These are phyloP conservation scores for Jaltomata sinuosa DNA, from an alignment of 257 asterid species.

Conservation along the genomic window DNA sequence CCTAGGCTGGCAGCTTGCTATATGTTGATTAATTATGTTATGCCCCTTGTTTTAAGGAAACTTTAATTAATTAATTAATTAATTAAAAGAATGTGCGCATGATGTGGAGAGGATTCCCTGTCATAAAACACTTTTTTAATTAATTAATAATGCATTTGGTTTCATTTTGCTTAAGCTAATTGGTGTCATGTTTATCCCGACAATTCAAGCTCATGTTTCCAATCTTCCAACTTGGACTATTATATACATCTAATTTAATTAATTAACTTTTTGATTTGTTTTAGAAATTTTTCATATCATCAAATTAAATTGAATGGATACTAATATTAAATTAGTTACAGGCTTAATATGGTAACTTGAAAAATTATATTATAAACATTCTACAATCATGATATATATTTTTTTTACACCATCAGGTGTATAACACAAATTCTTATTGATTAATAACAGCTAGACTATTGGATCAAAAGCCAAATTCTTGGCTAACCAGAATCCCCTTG, in stretches of 20 bases:
- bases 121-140: no score
- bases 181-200: constrained; percentile 44
- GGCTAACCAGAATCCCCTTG: constrained; percentile 22
- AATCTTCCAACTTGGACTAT: constrained; percentile 36
- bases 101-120: constrained; percentile 24
- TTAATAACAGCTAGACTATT: constrained; percentile 29
- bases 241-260: neutral
- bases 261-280: neutral
- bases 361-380: neutral
- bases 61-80: neutral
- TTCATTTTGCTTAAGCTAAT: constrained; percentile 21
- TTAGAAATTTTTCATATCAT: neutral
- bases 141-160: constrained; percentile 1
- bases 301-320: neutral
- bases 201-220: constrained; percentile 40
- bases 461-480: constrained; percentile 3
- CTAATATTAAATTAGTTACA: neutral
- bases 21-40: constrained; percentile 4
- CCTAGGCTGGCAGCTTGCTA: constrained; percentile 5
- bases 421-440: neutral
- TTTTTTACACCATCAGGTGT: neutral
- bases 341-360: neutral
- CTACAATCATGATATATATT: neutral
- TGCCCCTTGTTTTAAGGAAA: neutral
- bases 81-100: constrained; percentile 20